These are phyloP conservation scores for Drechslerella coelobrocha DNA, from an alignment of 2,329 filamentous ascomycete genomes.

Conservation along the genomic window DNA sequence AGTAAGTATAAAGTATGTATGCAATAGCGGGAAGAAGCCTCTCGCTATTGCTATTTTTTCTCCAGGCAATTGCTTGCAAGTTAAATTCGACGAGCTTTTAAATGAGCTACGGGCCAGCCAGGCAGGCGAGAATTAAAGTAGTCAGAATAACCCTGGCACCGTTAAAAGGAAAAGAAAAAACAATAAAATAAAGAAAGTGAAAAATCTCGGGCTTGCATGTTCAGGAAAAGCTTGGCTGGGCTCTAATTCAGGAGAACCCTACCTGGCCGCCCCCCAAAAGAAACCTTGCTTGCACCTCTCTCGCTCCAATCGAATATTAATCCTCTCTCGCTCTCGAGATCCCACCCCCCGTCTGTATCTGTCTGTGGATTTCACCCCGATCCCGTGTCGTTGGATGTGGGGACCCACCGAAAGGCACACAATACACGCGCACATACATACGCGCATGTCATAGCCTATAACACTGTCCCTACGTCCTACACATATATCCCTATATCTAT, in stretches of 20 bases:
- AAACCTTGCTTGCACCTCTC: constrained; percentile 20
- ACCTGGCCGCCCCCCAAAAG: constrained; percentile 23
- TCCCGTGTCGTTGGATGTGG: constrained; percentile 3
- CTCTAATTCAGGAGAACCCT: constrained; percentile 50
- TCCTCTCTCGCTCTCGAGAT: constrained; percentile 2
- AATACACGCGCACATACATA: not conserved
- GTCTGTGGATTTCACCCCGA: no score
- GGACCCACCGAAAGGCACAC: constrained; percentile 32
- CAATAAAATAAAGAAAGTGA: constrained; percentile 28
- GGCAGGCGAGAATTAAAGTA: constrained; percentile 21
- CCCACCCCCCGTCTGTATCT: no score
- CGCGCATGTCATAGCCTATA: no score
- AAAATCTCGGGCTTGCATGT: constrained; percentile 49
- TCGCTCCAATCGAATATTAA: constrained; percentile 24
- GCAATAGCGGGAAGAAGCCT: not conserved
- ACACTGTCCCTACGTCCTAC: no score
- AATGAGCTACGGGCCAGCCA: constrained; percentile 34
- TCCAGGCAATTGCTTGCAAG: no score
- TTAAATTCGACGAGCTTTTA: constrained; percentile 26
- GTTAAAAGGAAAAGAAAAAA: constrained; percentile 14
- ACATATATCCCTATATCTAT: constrained; percentile 1
- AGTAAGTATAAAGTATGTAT: not conserved
- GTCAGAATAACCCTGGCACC: constrained; percentile 26
- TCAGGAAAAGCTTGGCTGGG: constrained; percentile 49
- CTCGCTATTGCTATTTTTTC: no score